Conservation (phyloP, 2,329 filamentous ascomycete species). For the Cadophora malorum region DNA sequence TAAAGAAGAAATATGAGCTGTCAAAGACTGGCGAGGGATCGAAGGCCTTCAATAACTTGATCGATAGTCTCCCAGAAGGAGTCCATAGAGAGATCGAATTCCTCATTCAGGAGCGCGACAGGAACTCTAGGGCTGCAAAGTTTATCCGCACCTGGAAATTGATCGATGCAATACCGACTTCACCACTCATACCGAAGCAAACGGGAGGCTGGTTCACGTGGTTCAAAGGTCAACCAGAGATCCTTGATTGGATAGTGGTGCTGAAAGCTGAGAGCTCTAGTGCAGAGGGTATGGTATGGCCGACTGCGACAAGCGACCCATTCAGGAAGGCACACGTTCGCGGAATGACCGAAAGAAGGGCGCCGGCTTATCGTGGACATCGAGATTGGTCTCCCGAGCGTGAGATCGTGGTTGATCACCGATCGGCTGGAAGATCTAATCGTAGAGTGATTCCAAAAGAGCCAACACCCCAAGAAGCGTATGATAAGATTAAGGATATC, state of each 20-base stretch:
- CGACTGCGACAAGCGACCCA: slow-evolving; percentile 4
- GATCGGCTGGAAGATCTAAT: neutral
- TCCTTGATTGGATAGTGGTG: slow-evolving; percentile 1
- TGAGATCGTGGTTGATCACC: slow-evolving; percentile 4
- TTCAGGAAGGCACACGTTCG: slow-evolving; percentile 2
- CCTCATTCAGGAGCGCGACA: slow-evolving; percentile 6
- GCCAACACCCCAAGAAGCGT: slow-evolving; percentile 11
- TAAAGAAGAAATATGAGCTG: slow-evolving; percentile 12
- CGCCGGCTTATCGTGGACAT: neutral
- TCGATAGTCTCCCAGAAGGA: neutral
- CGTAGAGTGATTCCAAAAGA: neutral
- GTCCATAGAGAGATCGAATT: slow-evolving; percentile 18
- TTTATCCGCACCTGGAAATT: slow-evolving; percentile 15
- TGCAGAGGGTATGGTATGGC: slow-evolving; percentile 3
- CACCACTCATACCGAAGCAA: slow-evolving; percentile 5
- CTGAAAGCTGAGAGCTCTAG: slow-evolving; percentile 16
- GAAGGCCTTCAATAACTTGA: neutral
- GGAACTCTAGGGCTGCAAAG: slow-evolving; percentile 7
- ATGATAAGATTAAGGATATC: slow-evolving; percentile 8
- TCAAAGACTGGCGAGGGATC: neutral
- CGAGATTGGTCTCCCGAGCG: slow-evolving; percentile 7
- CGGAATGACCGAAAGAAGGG: neutral
- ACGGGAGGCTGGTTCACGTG: neutral
- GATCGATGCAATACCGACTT: slow-evolving; percentile 7
- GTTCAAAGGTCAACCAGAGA: slow-evolving; percentile 1